Conservation (phyloP, 129 eudicot species). For the Chrysanthemum makinoi region DNA sequence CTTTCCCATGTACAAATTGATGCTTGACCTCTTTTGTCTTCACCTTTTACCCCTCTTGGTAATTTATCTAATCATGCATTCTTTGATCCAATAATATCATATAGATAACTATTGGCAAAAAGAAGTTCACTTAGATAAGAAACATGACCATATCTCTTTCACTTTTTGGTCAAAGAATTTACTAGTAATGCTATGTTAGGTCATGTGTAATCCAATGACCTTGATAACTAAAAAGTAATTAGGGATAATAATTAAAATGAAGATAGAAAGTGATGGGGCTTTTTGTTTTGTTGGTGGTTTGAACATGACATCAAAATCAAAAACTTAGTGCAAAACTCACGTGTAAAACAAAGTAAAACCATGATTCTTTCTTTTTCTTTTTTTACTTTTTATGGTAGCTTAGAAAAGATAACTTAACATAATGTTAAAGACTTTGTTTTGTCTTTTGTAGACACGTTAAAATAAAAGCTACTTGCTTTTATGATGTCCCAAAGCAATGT, state of each 20-base stretch:
- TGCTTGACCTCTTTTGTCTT: slow-evolving; percentile 24
- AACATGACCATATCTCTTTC: slow-evolving; percentile 1
- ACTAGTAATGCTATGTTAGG: neutral
- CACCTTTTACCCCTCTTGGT: slow-evolving; percentile 20
- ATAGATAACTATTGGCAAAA: neutral
- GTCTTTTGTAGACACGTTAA: neutral
- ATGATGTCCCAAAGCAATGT: no score
- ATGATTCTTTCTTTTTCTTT: neutral
- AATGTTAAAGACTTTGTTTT: neutral
- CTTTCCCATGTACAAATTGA: slow-evolving; percentile 16
- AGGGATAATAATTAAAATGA: neutral
- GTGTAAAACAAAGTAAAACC: slow-evolving; percentile 20
- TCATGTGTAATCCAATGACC: neutral
- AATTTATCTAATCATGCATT: slow-evolving; percentile 8
- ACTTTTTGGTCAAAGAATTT: neutral
- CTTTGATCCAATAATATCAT: slow-evolving; percentile 17
- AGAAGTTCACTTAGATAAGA: neutral
- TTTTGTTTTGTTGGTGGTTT: slow-evolving; percentile 20
- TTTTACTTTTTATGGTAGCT: slow-evolving; percentile 13
- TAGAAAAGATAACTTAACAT: neutral
- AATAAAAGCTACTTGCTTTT: no score
- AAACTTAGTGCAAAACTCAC: slow-evolving; percentile 23
- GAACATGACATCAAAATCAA: slow-evolving; percentile 1
- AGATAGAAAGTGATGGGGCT: slow-evolving; percentile 13
- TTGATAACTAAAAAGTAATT: neutral